These are phyloP conservation scores for Byssoonygena ceratinophila DNA, from an alignment of 2,329 filamentous ascomycete species.

Conservation along the genomic window DNA sequence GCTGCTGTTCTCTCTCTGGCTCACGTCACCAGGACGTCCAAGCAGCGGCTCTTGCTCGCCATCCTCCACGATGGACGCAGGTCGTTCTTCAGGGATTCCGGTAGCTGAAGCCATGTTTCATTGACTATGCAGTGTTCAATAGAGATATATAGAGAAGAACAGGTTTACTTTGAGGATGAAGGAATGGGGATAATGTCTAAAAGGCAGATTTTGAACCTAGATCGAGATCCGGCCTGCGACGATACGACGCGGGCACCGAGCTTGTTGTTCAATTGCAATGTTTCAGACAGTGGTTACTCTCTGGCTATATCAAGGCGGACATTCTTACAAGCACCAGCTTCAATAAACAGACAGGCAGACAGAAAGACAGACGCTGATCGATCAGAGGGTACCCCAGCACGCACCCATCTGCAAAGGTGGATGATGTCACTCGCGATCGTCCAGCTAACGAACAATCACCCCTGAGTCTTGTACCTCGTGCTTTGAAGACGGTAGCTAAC, in stretches of 20 bases:
- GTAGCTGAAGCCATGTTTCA: constrained; percentile 56
- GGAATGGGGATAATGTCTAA: no score
- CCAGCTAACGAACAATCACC: neutral
- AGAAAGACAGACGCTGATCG: no score
- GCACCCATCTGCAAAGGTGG: neutral
- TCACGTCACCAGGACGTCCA: constrained; percentile 60
- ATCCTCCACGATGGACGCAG: constrained; percentile 24
- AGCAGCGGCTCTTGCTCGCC: constrained; percentile 56
- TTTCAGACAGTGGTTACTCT: no score
- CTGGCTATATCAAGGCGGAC: no score
- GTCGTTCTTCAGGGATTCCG: constrained; percentile 49
- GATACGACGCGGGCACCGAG: no score
- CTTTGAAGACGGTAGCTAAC: no score
- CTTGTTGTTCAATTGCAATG: neutral
- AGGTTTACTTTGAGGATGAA: neutral
- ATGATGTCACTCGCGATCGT: neutral
- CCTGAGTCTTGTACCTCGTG: neutral
- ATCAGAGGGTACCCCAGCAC: no score
- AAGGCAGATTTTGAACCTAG: no score
- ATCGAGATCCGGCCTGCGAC: no score
- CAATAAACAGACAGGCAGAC: no score
- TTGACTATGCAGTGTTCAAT: neutral
- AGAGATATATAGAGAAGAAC: neutral
- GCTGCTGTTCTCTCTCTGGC: constrained; percentile 54
- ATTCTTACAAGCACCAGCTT: no score